Base-by-base conservation (phyloP, 2,329 filamentous ascomycete species). In the Aspergillus sp. region DNA sequence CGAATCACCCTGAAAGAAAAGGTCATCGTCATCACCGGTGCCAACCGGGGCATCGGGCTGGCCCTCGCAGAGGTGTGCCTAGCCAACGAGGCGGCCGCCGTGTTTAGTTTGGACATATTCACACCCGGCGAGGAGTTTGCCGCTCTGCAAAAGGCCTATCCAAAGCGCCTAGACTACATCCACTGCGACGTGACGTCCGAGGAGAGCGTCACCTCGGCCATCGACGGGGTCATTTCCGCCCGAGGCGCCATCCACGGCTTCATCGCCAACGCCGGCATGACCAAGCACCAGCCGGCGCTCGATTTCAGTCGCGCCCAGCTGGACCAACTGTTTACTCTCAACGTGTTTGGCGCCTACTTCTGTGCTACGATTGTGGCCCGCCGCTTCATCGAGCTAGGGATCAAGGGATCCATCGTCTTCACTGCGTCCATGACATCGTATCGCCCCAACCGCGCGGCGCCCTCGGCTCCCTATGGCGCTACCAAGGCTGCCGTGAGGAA, bases 361-460 rank as follows among this genome's bases (percentile, higher is more conserved):
- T 56, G 52, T 27, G 60, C 58, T 2, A 47, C 47, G 2, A 46
- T 51, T 10, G 59, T 52, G 1, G 59, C 60, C 2, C 51, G 54
- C 9, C 41, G 46, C 42, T 71, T 71, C 57, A 69, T 70, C 32
- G 57, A 65, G 48, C 61, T 69, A 10, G 67, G 65, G 5, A 57
- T 59, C 43, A 59, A 58, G 46, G 62, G 60, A 13, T 51, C 51
- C 8, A 56, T 62, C 29, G 68, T 75, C 42, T 73, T 73, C 47
- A 75, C 71, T 2, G 66, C 70, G 0, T 66, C 60, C 38, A 75
- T 74, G 69, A 68, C 72, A 4, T 66, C 61, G 2, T 73, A 75
- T 53, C 63, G 71, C 1, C 70, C 70, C 2, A 74, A 74, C 55
- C 61, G 69, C n/a, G 41, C 39, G 10, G 40, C 39, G 5, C 40